Percentiles rank a stretch among this genome's conserved stretches.
Conservation (phyloP, 2,329 filamentous ascomycete genomes). For the Zasmidium citrigriseum region DNA sequence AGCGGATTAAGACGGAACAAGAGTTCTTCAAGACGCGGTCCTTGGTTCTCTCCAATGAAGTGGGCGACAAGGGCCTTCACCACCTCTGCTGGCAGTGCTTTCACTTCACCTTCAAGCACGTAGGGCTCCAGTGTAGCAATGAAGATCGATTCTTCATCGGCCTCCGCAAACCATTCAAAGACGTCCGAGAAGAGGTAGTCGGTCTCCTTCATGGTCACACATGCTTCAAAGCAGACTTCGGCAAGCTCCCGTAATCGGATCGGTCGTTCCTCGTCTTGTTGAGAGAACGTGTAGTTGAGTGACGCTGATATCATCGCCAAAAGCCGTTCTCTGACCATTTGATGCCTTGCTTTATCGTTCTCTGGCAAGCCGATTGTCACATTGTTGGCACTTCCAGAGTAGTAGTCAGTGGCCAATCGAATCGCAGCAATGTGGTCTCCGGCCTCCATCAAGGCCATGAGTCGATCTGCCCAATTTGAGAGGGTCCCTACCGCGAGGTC, state of each 20-base stretch:
- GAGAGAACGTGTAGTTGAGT: constrained; percentile 79
- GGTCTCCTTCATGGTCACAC: constrained; percentile 71
- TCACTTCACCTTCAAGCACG: constrained; percentile 76
- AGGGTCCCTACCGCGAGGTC: constrained; percentile 87
- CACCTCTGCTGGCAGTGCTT: constrained; percentile 74
- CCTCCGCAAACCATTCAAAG: constrained; percentile 86
- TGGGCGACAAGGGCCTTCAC: constrained; percentile 84
- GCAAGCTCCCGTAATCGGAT: constrained; percentile 75
- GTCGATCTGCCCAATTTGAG: constrained; percentile 94
- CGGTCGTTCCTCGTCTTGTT: constrained; percentile 52
- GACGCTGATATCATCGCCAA: constrained; percentile 93
- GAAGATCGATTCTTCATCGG: constrained; percentile 71
- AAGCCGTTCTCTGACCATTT: constrained; percentile 83
- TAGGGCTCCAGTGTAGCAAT: constrained; percentile 86
- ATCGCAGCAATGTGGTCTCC: constrained; percentile 96
- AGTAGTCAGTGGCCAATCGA: constrained; percentile 86
- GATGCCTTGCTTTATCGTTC: constrained; percentile 72
- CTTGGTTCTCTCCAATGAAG: constrained; percentile 74
- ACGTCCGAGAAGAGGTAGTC: constrained; percentile 90
- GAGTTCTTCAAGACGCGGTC: constrained; percentile 83
- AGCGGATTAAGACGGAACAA: constrained; percentile 89
- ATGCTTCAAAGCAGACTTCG: constrained; percentile 80
- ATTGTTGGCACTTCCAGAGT: constrained; percentile 87
- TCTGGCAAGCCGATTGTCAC: constrained; percentile 91
- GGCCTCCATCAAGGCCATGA: constrained; percentile 91